A percentile compares a stretch with the other conserved stretches of the same genome.
Conservation (phyloP, 2,329 filamentous ascomycete species). For the Aureobasidium sp. region DNA sequence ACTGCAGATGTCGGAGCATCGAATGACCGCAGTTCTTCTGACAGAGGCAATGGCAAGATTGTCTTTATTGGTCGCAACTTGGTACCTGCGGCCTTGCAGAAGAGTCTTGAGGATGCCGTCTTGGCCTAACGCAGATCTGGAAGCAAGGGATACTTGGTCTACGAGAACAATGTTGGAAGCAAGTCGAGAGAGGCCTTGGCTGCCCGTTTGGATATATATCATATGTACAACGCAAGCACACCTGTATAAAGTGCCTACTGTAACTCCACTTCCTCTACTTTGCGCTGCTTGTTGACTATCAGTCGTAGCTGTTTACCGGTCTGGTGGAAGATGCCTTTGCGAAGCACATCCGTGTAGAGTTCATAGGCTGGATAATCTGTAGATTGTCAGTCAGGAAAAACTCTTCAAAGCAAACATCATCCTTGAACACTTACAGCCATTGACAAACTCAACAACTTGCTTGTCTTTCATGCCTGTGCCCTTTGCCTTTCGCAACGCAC, state of each 20-base stretch:
- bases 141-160: too few relatives aligned
- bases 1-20: conserved; percentile 6
- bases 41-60: conserved; percentile 21
- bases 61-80: conserved; percentile 28
- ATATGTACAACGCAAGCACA: background rate
- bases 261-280: conserved; percentile 21
- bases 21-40: background rate
- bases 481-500: conserved; percentile 53
- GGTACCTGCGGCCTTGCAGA: conserved; percentile 21
- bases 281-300: conserved; percentile 40
- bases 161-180: background rate
- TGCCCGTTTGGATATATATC: background rate
- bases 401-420: background rate
- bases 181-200: background rate
- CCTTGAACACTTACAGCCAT: conserved; percentile 44
- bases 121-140: background rate
- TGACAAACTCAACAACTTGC: conserved; percentile 67
- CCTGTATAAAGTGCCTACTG: background rate
- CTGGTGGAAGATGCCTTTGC: conserved; percentile 38
- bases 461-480: conserved; percentile 76
- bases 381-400: background rate
- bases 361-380: conserved; percentile 47
- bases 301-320: conserved; percentile 42
- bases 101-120: conserved; percentile 19
- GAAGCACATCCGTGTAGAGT: conserved; percentile 42